Percentiles rank a stretch among this genome's conserved stretches.
phyloP scores from a whole-genome alignment of 1,284 basidiomycete species.

The Trichosporon sp. region DNA sequence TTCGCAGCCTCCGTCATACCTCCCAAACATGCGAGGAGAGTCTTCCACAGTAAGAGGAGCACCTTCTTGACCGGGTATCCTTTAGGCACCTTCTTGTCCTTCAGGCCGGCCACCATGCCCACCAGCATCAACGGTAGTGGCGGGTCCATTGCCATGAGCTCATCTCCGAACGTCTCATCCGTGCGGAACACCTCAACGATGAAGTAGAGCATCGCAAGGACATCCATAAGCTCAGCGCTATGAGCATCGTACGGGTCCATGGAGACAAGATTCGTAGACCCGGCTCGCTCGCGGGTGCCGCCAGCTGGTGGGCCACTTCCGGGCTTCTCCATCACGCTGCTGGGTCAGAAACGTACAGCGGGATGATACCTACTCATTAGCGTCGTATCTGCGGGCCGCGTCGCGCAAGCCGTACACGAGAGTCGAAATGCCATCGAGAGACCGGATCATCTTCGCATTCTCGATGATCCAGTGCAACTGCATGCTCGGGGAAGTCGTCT shows the following conservation, averaged over 20 bases:
- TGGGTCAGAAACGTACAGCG: neutral
- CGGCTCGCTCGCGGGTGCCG: constrained; percentile 12
- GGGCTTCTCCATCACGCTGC: constrained; percentile 8
- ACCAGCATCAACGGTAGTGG: constrained; percentile 90
- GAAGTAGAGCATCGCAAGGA: constrained; percentile 88
- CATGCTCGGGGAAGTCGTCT: constrained; percentile 83
- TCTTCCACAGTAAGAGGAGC: constrained; percentile 94
- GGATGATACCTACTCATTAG: constrained; percentile 26
- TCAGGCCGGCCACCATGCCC: constrained; percentile 76
- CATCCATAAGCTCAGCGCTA: constrained; percentile 82
- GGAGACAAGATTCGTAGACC: constrained; percentile 15
- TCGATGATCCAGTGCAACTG: constrained; percentile 95
- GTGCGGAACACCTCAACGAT: constrained; percentile 85
- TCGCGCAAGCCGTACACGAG: constrained; percentile 86
- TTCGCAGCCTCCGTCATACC: constrained; percentile 79
- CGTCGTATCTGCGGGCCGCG: constrained; percentile 71
- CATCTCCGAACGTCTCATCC: constrained; percentile 87
- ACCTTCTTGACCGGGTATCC: constrained; percentile 85
- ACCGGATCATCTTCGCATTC: constrained; percentile 80
- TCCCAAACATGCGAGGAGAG: constrained; percentile 83
- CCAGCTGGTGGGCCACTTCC: neutral
- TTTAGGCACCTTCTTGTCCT: constrained; percentile 82
- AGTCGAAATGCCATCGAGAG: constrained; percentile 74
- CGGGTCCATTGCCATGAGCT: constrained; percentile 91
- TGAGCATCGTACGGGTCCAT: constrained; percentile 38